phyloP scores from a whole-genome alignment of 139 green algal species.

The Dunaliella sp. region DNA sequence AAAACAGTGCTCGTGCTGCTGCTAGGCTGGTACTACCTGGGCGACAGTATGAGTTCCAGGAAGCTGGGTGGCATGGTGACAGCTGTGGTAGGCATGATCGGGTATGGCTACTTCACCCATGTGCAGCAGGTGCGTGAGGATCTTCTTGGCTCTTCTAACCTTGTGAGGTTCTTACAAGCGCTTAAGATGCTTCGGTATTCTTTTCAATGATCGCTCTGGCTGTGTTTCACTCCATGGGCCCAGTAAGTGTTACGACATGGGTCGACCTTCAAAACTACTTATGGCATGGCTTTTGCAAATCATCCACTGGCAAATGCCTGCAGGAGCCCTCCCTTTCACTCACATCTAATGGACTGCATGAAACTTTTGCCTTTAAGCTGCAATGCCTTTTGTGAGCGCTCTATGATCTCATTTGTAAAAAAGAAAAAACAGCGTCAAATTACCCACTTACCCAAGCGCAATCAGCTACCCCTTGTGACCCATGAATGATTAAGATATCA shows the following conservation, averaged over 20 bases:
- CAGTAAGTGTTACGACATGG: background rate
- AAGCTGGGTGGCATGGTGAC: constrained; percentile 72
- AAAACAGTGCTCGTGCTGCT: constrained; percentile 84
- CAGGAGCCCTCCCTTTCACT: no score
- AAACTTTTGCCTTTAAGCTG: no score
- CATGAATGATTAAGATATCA: no score
- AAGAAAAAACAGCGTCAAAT: no score
- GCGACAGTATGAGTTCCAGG: constrained; percentile 57
- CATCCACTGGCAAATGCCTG: background rate
- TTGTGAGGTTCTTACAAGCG: background rate
- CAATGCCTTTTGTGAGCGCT: no score
- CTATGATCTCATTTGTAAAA: no score
- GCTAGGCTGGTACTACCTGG: constrained; percentile 70
- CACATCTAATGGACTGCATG: no score
- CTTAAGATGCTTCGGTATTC: no score
- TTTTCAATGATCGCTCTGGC: no score
- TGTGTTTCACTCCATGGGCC: no score
- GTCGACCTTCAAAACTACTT: background rate
- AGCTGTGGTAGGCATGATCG: constrained; percentile 77
- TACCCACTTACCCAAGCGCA: no score
- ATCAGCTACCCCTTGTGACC: no score
- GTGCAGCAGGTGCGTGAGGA: background rate
- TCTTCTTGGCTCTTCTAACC: background rate
- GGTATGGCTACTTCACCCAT: constrained; percentile 61
- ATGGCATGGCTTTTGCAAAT: background rate